A percentile compares a stretch with the other conserved stretches of the same genome.
Conservation (phyloP, 257 asterid genomes). For the Phtheirospermum japonicum region DNA sequence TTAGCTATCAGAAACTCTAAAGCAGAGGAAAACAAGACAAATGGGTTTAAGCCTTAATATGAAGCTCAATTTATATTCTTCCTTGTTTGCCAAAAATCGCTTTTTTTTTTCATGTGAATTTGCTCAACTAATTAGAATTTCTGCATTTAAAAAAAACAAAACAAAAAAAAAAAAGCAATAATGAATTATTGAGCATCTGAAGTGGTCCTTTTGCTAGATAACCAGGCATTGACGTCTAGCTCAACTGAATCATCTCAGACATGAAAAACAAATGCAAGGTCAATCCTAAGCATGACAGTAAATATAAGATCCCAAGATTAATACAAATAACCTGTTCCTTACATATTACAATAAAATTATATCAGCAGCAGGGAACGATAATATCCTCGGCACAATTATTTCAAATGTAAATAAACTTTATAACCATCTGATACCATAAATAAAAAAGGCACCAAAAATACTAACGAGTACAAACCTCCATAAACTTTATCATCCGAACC, state of each 20-base stretch:
- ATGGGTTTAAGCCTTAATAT: no score
- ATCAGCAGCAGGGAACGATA: background rate
- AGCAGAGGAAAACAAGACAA: slow-evolving; percentile 5
- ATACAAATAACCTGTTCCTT: background rate
- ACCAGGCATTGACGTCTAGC: no score
- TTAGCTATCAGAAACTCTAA: background rate
- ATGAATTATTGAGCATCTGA: no score
- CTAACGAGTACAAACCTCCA: slow-evolving; percentile 51
- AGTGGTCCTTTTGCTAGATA: no score
- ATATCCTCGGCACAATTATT: background rate
- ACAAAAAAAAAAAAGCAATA: no score
- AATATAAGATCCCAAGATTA: background rate
- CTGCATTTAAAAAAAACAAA: no score
- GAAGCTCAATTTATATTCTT: no score
- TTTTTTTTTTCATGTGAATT: no score
- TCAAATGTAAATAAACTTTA: background rate
- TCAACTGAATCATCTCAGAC: no score
- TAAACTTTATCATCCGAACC: slow-evolving; percentile 66
- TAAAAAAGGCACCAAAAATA: slow-evolving; percentile 1
- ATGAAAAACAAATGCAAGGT: background rate
- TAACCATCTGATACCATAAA: background rate
- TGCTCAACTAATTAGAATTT: no score
- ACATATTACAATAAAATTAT: background rate
- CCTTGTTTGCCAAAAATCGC: no score
- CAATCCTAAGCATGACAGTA: background rate